phyloP scores from a whole-genome alignment of 1,139 yeast genomes.

The Lodderomyces pseudojiufengensis region DNA sequence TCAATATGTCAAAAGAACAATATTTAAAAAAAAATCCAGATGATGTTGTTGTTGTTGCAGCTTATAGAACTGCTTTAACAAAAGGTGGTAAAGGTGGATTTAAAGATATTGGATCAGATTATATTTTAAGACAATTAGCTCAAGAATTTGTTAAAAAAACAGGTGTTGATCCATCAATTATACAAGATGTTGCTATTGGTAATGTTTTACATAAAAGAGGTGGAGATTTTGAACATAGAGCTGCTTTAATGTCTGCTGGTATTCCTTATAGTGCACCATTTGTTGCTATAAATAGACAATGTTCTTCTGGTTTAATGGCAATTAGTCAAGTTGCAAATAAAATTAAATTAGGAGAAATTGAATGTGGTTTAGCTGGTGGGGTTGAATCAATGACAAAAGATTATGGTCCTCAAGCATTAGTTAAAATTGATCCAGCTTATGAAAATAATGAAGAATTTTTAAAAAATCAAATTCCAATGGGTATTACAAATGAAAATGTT shows the following conservation, averaged over 20 bases:
- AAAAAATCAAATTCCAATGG: constrained; percentile 56
- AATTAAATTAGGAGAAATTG: constrained; percentile 29
- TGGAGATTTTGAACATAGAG: constrained; percentile 83
- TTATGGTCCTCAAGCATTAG: constrained; percentile 33
- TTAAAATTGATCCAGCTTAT: constrained; percentile 20
- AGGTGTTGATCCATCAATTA: constrained; percentile 28
- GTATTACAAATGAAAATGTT: constrained; percentile 44
- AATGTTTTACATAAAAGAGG: constrained; percentile 81
- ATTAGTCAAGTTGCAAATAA: constrained; percentile 31
- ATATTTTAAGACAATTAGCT: constrained; percentile 27
- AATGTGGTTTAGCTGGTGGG: constrained; percentile 39
- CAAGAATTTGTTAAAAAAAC: constrained; percentile 26
- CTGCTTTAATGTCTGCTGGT: constrained; percentile 45
- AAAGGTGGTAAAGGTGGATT: constrained; percentile 36
- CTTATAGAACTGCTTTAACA: constrained; percentile 36
- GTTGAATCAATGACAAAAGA: constrained; percentile 42
- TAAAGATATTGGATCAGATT: constrained; percentile 33
- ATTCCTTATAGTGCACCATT: constrained; percentile 35
- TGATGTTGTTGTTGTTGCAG: constrained; percentile 30
- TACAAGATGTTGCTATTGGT: constrained; percentile 77
- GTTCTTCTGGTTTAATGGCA: constrained; percentile 42
- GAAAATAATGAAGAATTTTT: constrained; percentile 18
- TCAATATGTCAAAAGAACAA: constrained; percentile 12
- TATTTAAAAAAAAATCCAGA: constrained; percentile 15
- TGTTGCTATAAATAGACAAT: constrained; percentile 37